Base-by-base conservation (phyloP, 768 basidiomycete species). In the Auriculariales sp. region DNA sequence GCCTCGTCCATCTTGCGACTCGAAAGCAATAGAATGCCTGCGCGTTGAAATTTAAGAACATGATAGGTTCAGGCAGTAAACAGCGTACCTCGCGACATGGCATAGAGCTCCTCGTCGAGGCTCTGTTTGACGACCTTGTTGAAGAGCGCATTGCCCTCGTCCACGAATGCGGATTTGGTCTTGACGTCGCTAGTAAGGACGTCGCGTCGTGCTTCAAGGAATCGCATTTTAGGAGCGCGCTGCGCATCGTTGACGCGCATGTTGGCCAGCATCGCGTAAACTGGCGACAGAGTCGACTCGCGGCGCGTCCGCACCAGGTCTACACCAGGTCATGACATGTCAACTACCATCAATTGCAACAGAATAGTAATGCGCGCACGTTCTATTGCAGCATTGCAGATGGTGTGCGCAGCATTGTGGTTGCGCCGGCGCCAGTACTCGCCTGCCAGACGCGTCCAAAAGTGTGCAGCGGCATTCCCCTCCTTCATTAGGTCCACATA, bases 401-500 rank as follows among this genome's bases (percentile, higher is more conserved):
- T 81, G 55, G 75, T 77, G 62, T 91, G 83, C 11, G 90, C 90
- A 6, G 78, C 81, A 24, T 79, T 76, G 46, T 85, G 66, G 54
- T 79, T 74, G 0, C 83, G 85, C 56, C 79, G 74, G 53, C 83
- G 68, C 84, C 89, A 90, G 58, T 94, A 93, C 65, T 93, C 91
- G 14, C 78, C 79, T 7, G 90, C 89, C 19, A 93, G 71, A 53
- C 78, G 79, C 1, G 84, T 79, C 88, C 88, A 93, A 10, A 83
- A 76, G 60, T 74, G 77, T 15, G 79, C 77, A 52, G 69, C 78
- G 49, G 82, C 86, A 49, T 80, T 76, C 0, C 81, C 82, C 28
- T 85, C 80, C 51, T 72, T 75, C 45, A 92, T 62, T 3, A 92
- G 63, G 56, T 83, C 79, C 46, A 84, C 66, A 2, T 89, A 78